These are phyloP conservation scores for Sechiopsis laciniata DNA, from an alignment of 306 rosid genomes.

Conservation along the genomic window DNA sequence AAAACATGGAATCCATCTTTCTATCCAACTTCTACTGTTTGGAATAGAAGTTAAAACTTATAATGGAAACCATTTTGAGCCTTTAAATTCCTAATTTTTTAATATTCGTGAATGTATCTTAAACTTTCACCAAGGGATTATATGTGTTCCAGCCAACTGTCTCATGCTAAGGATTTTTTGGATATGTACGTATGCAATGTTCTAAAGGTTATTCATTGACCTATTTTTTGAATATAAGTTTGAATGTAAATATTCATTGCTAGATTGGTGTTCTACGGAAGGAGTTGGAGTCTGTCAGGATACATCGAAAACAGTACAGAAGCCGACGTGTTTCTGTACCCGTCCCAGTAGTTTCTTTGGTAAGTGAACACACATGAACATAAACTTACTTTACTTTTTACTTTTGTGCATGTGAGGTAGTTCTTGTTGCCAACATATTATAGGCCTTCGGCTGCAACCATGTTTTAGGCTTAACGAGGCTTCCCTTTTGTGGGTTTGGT, in stretches of 20 bases:
- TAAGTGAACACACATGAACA: conserved; percentile 25
- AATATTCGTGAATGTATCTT: background rate
- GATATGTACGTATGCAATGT: background rate
- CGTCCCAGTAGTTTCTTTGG: conserved; percentile 90
- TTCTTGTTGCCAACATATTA: conserved; percentile 17
- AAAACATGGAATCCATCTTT: background rate
- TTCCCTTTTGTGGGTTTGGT: too few relatives aligned
- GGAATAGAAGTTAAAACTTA: background rate
- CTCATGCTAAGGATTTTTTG: conserved; percentile 10
- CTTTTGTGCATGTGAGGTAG: conserved; percentile 13
- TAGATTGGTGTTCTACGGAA: conserved; percentile 73
- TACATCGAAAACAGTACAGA: conserved; percentile 86
- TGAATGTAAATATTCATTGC: conserved; percentile 30
- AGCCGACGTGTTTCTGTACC: conserved; percentile 75
- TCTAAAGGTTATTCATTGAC: conserved; percentile 1
- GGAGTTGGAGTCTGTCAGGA: conserved; percentile 82
- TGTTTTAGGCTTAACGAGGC: background rate
- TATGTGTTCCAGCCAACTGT: conserved; percentile 7
- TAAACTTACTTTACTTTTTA: background rate
- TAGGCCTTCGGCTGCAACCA: conserved; percentile 23
- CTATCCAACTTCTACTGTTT: background rate
- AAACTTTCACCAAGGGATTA: background rate
- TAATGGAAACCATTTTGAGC: background rate
- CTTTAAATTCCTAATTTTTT: background rate
- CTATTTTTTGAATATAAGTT: conserved; percentile 17